Evolutionary conservation across 2,329 filamentous ascomycete species (phyloP).

Genomic region (Lachnellula suecica): DNA sequence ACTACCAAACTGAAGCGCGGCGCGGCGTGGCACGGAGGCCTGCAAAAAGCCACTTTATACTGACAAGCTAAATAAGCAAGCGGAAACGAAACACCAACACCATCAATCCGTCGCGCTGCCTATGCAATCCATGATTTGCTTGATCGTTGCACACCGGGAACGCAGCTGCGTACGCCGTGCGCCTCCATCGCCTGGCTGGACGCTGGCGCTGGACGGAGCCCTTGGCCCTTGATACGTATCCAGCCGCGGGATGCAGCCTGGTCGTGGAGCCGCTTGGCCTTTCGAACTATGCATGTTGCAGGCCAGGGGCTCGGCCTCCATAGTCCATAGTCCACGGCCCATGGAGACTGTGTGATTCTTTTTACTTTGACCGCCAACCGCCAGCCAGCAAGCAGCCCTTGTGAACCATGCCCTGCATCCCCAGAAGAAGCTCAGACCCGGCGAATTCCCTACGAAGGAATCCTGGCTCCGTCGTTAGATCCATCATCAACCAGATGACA

Average conservation of each 20-base stretch:
- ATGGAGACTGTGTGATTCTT: conserved; percentile 7
- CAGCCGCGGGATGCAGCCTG: conserved; percentile 27
- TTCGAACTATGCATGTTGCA: conserved; percentile 25
- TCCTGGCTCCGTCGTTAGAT: conserved; percentile 27
- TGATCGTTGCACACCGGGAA: conserved; percentile 26
- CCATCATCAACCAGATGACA: conserved; percentile 34
- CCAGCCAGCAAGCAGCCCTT: no score
- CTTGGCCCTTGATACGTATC: conserved; percentile 20
- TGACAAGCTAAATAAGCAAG: no score
- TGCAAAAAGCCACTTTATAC: not conserved
- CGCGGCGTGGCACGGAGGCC: not conserved
- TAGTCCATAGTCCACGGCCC: not conserved
- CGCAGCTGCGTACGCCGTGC: conserved; percentile 11
- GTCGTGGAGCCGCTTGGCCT: conserved; percentile 24
- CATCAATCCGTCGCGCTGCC: not conserved
- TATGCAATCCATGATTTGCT: not conserved
- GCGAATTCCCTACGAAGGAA: conserved; percentile 20
- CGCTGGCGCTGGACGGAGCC: not conserved
- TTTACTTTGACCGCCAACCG: conserved; percentile 33
- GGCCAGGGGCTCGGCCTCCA: conserved; percentile 25
- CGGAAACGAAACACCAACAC: not conserved
- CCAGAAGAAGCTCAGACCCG: conserved; percentile 34
- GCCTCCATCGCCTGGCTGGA: conserved; percentile 6
- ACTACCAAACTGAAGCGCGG: no score
- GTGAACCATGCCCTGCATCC: conserved; percentile 21